Conservation (phyloP, 257 asterid species). For the Echium plantagineum region DNA sequence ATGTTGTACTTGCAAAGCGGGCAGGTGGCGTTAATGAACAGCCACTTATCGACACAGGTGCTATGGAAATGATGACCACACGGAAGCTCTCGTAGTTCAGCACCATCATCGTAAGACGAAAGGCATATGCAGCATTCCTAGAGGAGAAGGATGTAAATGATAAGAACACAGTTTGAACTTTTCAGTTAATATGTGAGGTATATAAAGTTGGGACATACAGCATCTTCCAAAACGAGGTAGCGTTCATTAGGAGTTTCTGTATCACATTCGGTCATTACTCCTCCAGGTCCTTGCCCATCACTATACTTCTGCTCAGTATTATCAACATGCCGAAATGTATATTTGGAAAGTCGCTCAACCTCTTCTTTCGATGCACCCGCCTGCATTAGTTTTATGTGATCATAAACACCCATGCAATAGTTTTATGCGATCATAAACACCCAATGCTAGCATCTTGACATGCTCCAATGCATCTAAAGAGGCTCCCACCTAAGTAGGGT, state of each 20-base stretch:
- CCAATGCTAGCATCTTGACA: too few species aligned
- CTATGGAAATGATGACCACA: slow-evolving; percentile 91
- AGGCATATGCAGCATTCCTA: slow-evolving; percentile 99
- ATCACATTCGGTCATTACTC: slow-evolving; percentile 78
- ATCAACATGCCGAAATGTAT: slow-evolving; percentile 68
- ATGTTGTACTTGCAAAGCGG: slow-evolving; percentile 95
- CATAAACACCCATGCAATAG: too few species aligned
- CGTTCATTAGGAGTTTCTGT: slow-evolving; percentile 68
- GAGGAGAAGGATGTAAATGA: slow-evolving; percentile 5
- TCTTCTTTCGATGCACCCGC: slow-evolving; percentile 99
- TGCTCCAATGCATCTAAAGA: too few species aligned
- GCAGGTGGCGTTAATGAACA: slow-evolving; percentile 86
- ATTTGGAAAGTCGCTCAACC: slow-evolving; percentile 71
- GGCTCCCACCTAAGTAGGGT: too few species aligned
- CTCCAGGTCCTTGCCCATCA: slow-evolving; percentile 90
- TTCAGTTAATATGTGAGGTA: too few species aligned
- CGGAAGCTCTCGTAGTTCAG: slow-evolving; percentile 88
- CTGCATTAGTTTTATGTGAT: too few species aligned
- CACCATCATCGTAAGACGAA: slow-evolving; percentile 74
- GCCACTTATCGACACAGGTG: slow-evolving; percentile 90
- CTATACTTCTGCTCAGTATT: slow-evolving; percentile 62
- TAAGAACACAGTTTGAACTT: background rate
- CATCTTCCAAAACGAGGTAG: slow-evolving; percentile 80
- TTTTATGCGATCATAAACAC: too few species aligned
- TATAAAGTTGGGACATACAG: slow-evolving; percentile 43